Percentiles rank a stretch among this genome's conserved stretches.
phyloP scores from a whole-genome alignment of 2,329 filamentous ascomycete genomes.

The Macroventuria anomochaeta region DNA sequence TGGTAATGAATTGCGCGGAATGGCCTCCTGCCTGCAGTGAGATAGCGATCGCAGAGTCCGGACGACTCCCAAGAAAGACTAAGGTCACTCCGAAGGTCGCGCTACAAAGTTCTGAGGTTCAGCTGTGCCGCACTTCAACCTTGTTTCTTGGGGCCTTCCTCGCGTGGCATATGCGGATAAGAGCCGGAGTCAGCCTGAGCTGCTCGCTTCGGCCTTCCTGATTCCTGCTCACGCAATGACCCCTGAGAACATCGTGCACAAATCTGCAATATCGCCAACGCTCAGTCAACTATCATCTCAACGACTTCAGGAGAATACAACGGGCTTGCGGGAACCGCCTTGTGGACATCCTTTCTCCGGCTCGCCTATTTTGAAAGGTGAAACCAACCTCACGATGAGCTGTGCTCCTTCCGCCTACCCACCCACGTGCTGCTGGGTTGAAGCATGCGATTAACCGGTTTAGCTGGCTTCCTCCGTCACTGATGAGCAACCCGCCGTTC shows the following conservation, averaged over 20 bases:
- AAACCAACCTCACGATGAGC: constrained; percentile 14
- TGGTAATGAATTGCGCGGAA: background rate
- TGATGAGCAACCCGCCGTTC: constrained; percentile 1
- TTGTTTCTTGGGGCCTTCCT: constrained; percentile 2
- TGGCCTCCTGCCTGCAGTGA: background rate
- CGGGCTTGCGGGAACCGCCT: background rate
- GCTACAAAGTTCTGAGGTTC: constrained; percentile 2
- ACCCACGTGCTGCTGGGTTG: constrained; percentile 10
- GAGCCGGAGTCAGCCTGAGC: constrained; percentile 1
- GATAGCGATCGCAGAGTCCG: background rate
- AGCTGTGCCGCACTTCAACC: constrained; percentile 6
- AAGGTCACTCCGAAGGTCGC: background rate
- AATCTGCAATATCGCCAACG: background rate
- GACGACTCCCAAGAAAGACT: background rate
- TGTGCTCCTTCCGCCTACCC: constrained; percentile 14
- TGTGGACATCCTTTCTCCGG: background rate
- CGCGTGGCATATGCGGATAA: constrained; percentile 14
- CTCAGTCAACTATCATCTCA: background rate
- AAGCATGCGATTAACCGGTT: constrained; percentile 6
- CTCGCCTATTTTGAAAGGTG: constrained; percentile 1
- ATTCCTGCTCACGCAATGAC: background rate
- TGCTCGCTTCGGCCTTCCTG: constrained; percentile 3
- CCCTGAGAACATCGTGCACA: background rate
- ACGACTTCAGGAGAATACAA: background rate
- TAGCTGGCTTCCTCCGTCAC: constrained; percentile 2